These are phyloP conservation scores for Lactarius pseudohatsudake DNA, from an alignment of 768 basidiomycete genomes.

Conservation along the genomic window DNA sequence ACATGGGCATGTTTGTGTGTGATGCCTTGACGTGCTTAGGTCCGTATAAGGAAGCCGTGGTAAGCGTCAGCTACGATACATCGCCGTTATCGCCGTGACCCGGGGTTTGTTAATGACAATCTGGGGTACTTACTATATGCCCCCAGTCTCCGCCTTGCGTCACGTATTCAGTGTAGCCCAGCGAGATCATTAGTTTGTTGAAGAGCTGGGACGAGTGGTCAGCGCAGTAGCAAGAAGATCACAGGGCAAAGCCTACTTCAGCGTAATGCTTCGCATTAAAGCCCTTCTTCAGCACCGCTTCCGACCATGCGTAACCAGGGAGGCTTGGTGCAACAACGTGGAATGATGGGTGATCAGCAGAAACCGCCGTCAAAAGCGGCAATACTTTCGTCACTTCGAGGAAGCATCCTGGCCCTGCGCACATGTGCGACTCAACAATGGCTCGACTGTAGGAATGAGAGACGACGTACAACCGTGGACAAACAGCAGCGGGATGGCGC, in stretches of 20 bases:
- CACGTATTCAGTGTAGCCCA: conserved; percentile 16
- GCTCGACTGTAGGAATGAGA: not conserved
- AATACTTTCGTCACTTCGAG: too few relatives aligned
- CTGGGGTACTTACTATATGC: conserved; percentile 32
- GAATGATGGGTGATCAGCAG: too few relatives aligned
- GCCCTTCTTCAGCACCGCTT: too few relatives aligned
- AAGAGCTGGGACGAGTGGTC: not conserved
- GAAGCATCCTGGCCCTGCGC: conserved; percentile 43
- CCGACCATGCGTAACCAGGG: not conserved
- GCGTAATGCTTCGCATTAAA: conserved; percentile 8
- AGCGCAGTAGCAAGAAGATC: not conserved
- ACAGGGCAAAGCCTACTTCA: conserved; percentile 23
- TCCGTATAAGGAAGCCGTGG: conserved; percentile 32
- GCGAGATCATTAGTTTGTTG: conserved; percentile 11
- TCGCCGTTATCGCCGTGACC: not conserved
- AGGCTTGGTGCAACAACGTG: conserved; percentile 35
- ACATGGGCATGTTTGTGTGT: conserved; percentile 37
- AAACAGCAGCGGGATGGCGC: conserved; percentile 50
- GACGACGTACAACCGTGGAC: conserved; percentile 51
- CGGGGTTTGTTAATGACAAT: not conserved
- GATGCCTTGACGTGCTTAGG: conserved; percentile 36
- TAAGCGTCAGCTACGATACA: conserved; percentile 38
- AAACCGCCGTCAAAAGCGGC: too few relatives aligned
- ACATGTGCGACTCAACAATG: not conserved
- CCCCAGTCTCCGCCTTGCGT: conserved; percentile 38